Evolutionary conservation across 108 stramenopile genomes (phyloP), one percentile per base, ranked within the genome.

Genomic region (Cylindrotheca closterium): DNA sequence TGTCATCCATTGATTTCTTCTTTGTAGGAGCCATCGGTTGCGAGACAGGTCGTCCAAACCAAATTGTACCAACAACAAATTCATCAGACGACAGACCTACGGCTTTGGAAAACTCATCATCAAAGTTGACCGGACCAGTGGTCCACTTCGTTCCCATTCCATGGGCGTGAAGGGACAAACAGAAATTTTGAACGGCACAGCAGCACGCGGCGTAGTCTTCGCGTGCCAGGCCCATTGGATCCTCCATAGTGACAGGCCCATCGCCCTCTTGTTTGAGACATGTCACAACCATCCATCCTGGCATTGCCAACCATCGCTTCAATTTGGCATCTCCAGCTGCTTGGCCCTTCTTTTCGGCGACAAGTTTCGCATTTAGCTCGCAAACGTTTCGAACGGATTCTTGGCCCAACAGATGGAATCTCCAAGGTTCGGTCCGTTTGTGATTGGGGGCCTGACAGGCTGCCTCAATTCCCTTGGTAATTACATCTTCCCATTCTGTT

Each of bases 111-210:
- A 81, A 81, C 10, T 48, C 18, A 21, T 23, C 24, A 45, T 81
- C 77, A 55, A 81, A 81, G 54, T 81, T 82, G 2, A 83, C 79
- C 5, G 82, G 71, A 12, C 83, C 83, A 12, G 75, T 81, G 19
- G 79, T 79, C 83, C 83, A 84, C 54, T 84, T 84, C 10, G 80
- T 79, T 1, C 79, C 83, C 51, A 84, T 72, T 2, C 83, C 83
- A 23, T 60, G 27, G 17, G 68, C 49, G 47, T 78, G 74, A 19
- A 84, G 37, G 21, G 70, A 64, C 18, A 84, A 67, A 30, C 74
- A 76, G 0, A 84, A 23, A 42, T 84, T 84, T 59, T 84, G 83
- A 4, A 84, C 60, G 0, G 83, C 79, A 45, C 80, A 80, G 47
- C 83, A 84, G 26, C 65, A 67, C 7, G 83, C 79, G 1, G 83